Conservation (phyloP, 805 yeast species). For the Kuraishia hungarica region DNA sequence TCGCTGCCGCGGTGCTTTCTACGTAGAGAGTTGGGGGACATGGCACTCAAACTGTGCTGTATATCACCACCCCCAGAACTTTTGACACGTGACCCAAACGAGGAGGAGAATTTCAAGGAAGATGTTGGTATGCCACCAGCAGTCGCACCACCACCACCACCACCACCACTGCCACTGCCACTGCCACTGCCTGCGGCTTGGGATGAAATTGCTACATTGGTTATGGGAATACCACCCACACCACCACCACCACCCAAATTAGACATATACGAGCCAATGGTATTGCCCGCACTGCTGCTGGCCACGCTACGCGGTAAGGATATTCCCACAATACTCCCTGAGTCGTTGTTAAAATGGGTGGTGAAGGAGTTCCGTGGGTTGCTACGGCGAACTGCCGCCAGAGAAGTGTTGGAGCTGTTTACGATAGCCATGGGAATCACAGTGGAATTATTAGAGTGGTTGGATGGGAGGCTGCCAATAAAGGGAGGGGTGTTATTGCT, state of each 20-base stretch:
- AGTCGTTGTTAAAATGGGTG: background rate
- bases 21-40: background rate
- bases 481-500: background rate
- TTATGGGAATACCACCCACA: background rate
- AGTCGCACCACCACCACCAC: background rate
- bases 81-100: conserved; percentile 53
- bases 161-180: conserved; percentile 22
- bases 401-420: conserved; percentile 37
- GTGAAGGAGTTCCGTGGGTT: conserved; percentile 5
- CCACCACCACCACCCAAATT: too few relatives aligned
- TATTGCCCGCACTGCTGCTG: background rate
- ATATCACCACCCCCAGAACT: conserved; percentile 14
- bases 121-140: background rate
- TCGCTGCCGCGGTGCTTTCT: conserved; percentile 7
- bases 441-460: conserved; percentile 9
- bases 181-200: conserved; percentile 26
- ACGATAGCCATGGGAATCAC: conserved; percentile 20
- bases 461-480: background rate
- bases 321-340: conserved; percentile 4
- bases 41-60: conserved; percentile 20
- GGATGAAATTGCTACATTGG: background rate
- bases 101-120: conserved; percentile 59
- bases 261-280: background rate
- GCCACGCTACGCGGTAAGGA: conserved; percentile 12
- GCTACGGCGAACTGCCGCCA: conserved; percentile 43